phyloP scores from a whole-genome alignment of 345 rosid species.

The Gossypium herbaceum region DNA sequence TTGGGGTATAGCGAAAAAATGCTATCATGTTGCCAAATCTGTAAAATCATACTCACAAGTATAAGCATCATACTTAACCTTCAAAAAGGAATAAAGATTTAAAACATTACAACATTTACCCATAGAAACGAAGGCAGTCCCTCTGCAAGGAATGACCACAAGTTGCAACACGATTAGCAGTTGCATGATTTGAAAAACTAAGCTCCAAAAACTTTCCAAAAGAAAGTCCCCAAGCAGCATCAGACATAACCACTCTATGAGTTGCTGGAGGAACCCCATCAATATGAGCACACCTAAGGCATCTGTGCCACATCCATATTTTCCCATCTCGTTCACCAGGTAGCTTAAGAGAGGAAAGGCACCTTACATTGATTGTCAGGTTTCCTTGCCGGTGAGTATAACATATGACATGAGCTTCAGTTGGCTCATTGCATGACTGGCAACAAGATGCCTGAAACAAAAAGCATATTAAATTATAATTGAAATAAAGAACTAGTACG shows the following conservation, averaged over 20 bases:
- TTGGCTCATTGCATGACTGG: conserved; percentile 67
- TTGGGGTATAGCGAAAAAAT: conserved; percentile 88
- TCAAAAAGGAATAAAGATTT: neutral
- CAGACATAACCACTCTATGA: conserved; percentile 90
- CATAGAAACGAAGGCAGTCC: conserved; percentile 95
- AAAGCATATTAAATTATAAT: conserved; percentile 16
- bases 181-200: conserved; percentile 94
- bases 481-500: neutral
- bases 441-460: conserved; percentile 51
- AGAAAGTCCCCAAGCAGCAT: conserved; percentile 99
- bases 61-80: conserved; percentile 10
- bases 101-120: conserved; percentile 41
- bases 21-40: conserved; percentile 98
- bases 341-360: conserved; percentile 56
- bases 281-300: conserved; percentile 75
- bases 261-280: conserved; percentile 98
- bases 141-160: conserved; percentile 99
- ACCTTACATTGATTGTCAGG: conserved; percentile 81
- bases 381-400: conserved; percentile 98
- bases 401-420: conserved; percentile 86
- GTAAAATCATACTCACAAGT: conserved; percentile 22
- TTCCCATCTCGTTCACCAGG: conserved; percentile 92
- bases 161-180: conserved; percentile 94
- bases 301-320: conserved; percentile 99
- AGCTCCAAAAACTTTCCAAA: conserved; percentile 97